Conservation (phyloP, 2,329 filamentous ascomycete species). For the Aspergillus sp. region DNA sequence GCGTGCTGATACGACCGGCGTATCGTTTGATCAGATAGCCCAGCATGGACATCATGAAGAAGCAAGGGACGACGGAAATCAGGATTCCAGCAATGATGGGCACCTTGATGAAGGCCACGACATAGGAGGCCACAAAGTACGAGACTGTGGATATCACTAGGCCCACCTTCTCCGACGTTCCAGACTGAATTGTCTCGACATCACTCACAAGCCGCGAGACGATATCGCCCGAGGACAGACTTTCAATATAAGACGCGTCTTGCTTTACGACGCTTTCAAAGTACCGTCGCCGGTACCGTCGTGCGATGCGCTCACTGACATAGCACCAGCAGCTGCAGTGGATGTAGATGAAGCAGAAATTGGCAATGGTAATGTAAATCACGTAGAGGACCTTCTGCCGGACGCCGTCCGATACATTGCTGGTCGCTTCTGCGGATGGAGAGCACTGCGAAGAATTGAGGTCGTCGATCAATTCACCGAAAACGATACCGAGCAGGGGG, state of each 20-base stretch:
- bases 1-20: conserved; percentile 38
- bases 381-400: conserved; percentile 32
- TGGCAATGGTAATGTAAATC: conserved; percentile 64
- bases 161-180: conserved; percentile 70
- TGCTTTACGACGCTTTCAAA: conserved; percentile 59
- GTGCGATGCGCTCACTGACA: conserved; percentile 62
- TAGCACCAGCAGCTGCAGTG: conserved; percentile 65
- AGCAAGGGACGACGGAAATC: conserved; percentile 62
- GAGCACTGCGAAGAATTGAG: conserved; percentile 27
- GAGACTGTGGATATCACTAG: conserved; percentile 61
- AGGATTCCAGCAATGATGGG: conserved; percentile 64
- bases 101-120: conserved; percentile 66
- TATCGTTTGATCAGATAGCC: conserved; percentile 55
- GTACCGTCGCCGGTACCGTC: conserved; percentile 61
- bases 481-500: conserved; percentile 27
- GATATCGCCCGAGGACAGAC: conserved; percentile 62
- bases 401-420: not conserved
- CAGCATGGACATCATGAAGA: conserved; percentile 57
- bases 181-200: conserved; percentile 64
- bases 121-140: conserved; percentile 67
- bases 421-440: not conserved
- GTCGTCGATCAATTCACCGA: conserved; percentile 42
- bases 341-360: conserved; percentile 63
- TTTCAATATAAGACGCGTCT: conserved; percentile 65
- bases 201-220: conserved; percentile 61